Evolutionary conservation across 1,284 basidiomycete genomes (phyloP).

Genomic region (Cerioporus squamosus): DNA sequence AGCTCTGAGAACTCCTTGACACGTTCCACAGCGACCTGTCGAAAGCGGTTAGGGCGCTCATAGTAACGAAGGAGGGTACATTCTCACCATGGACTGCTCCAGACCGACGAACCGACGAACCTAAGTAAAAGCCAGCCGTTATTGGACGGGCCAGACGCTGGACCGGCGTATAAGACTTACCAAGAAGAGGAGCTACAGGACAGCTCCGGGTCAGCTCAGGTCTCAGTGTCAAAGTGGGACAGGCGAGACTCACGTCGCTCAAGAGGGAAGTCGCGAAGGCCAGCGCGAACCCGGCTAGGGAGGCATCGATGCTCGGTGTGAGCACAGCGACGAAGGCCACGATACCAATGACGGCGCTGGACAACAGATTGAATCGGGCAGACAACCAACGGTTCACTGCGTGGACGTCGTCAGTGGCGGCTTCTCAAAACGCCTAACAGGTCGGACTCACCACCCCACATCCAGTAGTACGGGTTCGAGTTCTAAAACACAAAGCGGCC

Average conservation of each 20-base stretch:
- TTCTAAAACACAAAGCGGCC: conserved; percentile 50
- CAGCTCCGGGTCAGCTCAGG: conserved; percentile 35
- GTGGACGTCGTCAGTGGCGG: conserved; percentile 14
- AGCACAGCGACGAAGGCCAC: conserved; percentile 74
- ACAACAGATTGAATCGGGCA: conserved; percentile 83
- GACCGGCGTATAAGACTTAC: conserved; percentile 29
- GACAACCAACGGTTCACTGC: conserved; percentile 82
- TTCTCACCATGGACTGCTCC: conserved; percentile 86
- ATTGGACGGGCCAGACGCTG: conserved; percentile 1
- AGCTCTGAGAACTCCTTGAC: conserved; percentile 91
- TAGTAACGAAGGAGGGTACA: not conserved
- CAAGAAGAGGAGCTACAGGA: conserved; percentile 52
- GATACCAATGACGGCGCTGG: conserved; percentile 71
- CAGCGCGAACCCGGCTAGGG: conserved; percentile 84
- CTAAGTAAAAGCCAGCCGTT: conserved; percentile 31
- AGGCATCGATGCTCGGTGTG: conserved; percentile 73
- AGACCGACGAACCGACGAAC: conserved; percentile 80
- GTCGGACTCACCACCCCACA: conserved; percentile 72
- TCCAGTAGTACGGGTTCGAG: conserved; percentile 82
- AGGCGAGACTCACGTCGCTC: conserved; percentile 59
- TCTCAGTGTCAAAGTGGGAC: not conserved
- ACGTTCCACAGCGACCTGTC: conserved; percentile 86
- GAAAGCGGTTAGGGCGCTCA: conserved; percentile 7
- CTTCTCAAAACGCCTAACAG: not conserved
- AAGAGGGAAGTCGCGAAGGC: conserved; percentile 82